A percentile compares a stretch with the other conserved stretches of the same genome.
phyloP scores from a whole-genome alignment of 371 early-diverging fungal species.

The Mucor indicus region DNA sequence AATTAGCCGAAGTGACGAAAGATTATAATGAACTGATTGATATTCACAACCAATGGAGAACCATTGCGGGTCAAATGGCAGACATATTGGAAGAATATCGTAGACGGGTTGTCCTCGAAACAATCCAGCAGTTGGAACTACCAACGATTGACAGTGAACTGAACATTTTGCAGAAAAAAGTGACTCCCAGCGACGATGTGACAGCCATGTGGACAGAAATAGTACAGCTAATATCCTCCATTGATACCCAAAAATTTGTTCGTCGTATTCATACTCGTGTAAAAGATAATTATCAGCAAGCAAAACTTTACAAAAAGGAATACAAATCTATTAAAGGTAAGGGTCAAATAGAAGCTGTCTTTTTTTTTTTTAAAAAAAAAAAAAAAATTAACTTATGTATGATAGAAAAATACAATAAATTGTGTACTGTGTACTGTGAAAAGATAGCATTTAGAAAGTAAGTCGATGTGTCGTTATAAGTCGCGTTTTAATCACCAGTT shows the following conservation, averaged over 20 bases:
- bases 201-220: conserved; percentile 34
- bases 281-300: conserved; percentile 45
- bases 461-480: too few species aligned
- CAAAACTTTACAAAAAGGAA: conserved; percentile 35
- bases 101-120: conserved; percentile 29
- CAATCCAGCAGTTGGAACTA: conserved; percentile 38
- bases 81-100: conserved; percentile 36
- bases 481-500: not conserved
- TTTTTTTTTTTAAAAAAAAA: not conserved
- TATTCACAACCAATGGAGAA: conserved; percentile 24
- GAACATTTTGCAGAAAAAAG: conserved; percentile 24
- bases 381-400: too few species aligned
- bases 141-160: conserved; percentile 38
- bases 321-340: conserved; percentile 41
- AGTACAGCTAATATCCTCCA: conserved; percentile 22
- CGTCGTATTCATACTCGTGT: conserved; percentile 38
- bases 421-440: conserved; percentile 36
- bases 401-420: conserved; percentile 55
- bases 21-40: conserved; percentile 24
- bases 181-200: conserved; percentile 28
- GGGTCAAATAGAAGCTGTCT: not conserved
- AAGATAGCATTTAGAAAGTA: conserved; percentile 67
- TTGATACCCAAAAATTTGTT: conserved; percentile 33
- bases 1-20: conserved; percentile 14
- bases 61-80: conserved; percentile 34